phyloP scores from a whole-genome alignment of 2,329 filamentous ascomycete genomes.

The Metarhizium album region DNA sequence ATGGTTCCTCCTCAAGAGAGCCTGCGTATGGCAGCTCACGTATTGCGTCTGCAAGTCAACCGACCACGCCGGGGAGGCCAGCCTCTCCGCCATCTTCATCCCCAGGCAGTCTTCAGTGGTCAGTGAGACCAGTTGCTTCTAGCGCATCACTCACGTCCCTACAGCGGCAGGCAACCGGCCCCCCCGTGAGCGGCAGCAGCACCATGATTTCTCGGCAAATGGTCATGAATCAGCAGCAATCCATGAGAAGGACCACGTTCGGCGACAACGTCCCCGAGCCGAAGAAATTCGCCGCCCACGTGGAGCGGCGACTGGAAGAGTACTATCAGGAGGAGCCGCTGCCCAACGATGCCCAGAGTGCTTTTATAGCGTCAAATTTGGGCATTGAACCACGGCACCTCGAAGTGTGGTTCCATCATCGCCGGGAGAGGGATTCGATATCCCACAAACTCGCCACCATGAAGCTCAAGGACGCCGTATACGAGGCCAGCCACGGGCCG shows the following conservation, averaged over 20 bases:
- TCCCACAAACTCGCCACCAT: conserved; percentile 34
- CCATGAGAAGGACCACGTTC: conserved; percentile 28
- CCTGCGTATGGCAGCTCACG: neutral
- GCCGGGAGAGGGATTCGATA: conserved; percentile 37
- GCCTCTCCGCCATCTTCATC: conserved; percentile 13
- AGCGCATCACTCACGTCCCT: conserved; percentile 14
- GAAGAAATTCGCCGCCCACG: conserved; percentile 36
- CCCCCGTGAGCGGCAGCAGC: conserved; percentile 10
- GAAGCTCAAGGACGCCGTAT: conserved; percentile 25
- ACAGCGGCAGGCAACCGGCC: conserved; percentile 12
- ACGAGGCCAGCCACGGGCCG: conserved; percentile 19
- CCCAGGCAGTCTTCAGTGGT: conserved; percentile 10
- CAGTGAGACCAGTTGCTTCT: conserved; percentile 14
- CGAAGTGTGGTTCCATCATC: conserved; percentile 45
- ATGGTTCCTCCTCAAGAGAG: neutral
- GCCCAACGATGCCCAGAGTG: conserved; percentile 38
- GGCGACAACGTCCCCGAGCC: conserved; percentile 28
- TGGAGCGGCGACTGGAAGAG: conserved; percentile 39
- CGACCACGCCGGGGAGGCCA: conserved; percentile 11
- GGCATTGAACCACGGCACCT: conserved; percentile 40
- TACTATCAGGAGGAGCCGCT: conserved; percentile 38
- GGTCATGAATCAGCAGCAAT: conserved; percentile 35
- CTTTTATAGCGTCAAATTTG: conserved; percentile 43
- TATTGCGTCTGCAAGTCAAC: conserved; percentile 9
- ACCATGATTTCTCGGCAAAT: conserved; percentile 27